Evolutionary conservation across 805 yeast genomes (phyloP).

Genomic region (Lipomyces sp.): DNA sequence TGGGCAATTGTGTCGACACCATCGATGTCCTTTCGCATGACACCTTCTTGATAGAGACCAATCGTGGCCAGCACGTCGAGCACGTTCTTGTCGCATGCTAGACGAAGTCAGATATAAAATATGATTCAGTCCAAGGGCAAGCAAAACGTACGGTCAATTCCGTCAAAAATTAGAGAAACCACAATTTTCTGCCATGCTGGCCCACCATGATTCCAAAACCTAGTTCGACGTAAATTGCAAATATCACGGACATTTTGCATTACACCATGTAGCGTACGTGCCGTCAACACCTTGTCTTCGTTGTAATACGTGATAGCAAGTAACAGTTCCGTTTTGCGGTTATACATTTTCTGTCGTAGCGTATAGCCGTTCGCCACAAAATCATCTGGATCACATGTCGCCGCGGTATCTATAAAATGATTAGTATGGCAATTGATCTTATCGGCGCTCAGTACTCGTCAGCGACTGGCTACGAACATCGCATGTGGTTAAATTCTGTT

Average conservation of each 20-base stretch:
- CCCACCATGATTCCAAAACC: constrained; percentile 50
- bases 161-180: constrained; percentile 62
- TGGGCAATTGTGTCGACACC: constrained; percentile 62
- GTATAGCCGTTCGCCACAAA: constrained; percentile 54
- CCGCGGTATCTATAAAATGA: constrained; percentile 45
- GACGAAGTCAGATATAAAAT: neutral
- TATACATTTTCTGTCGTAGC: constrained; percentile 55
- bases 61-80: constrained; percentile 62
- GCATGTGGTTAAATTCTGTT: constrained; percentile 56
- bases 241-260: constrained; percentile 63
- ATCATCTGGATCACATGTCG: constrained; percentile 67
- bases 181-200: constrained; percentile 59
- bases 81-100: constrained; percentile 55
- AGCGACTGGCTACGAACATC: constrained; percentile 40
- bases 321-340: constrained; percentile 58
- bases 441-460: too few relatives aligned
- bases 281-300: constrained; percentile 60
- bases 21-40: constrained; percentile 57
- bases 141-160: constrained; percentile 46
- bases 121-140: neutral
- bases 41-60: constrained; percentile 65
- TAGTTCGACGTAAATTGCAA: constrained; percentile 46
- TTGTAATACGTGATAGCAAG: constrained; percentile 65
- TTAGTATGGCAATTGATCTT: neutral
- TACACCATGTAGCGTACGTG: constrained; percentile 57